A percentile compares a stretch with the other conserved stretches of the same genome.
phyloP scores from a whole-genome alignment of 2,329 filamentous ascomycete genomes.

The Gnomoniopsis sp. region DNA sequence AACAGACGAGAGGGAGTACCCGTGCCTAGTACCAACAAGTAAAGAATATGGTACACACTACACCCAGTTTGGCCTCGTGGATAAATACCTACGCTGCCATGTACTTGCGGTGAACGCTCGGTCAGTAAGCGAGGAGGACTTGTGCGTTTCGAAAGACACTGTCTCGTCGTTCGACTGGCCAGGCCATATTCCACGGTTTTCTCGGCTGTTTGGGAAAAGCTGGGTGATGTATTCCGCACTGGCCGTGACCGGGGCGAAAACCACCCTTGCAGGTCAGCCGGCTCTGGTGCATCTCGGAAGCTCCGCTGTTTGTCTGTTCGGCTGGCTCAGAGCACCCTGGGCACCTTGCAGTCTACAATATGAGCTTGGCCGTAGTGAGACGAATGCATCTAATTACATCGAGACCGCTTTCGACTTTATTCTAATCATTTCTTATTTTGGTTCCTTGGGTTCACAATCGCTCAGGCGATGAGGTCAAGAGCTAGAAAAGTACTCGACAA shows the following conservation, averaged over 20 bases:
- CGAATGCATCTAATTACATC: no score
- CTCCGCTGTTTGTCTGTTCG: neutral
- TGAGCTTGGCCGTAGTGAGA: neutral
- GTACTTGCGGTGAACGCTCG: neutral
- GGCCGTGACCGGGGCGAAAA: neutral
- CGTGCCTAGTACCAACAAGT: neutral
- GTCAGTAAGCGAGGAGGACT: neutral
- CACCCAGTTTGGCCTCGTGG: neutral
- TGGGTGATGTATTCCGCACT: neutral
- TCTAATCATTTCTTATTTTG: no score
- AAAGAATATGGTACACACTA: neutral
- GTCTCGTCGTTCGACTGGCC: neutral
- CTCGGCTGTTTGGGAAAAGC: neutral
- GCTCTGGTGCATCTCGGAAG: neutral
- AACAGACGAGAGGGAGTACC: no score
- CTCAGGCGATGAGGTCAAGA: no score
- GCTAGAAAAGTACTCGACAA: no score
- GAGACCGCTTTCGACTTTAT: no score
- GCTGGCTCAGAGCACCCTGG: no score
- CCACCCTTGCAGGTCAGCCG: neutral
- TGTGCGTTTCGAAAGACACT: neutral
- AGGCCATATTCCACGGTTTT: neutral
- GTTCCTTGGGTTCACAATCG: no score
- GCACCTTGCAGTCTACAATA: neutral
- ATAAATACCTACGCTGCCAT: neutral